A percentile compares a stretch with the other conserved stretches of the same genome.
Conservation (phyloP, 768 basidiomycete genomes). For the Naganishia antarctica region DNA sequence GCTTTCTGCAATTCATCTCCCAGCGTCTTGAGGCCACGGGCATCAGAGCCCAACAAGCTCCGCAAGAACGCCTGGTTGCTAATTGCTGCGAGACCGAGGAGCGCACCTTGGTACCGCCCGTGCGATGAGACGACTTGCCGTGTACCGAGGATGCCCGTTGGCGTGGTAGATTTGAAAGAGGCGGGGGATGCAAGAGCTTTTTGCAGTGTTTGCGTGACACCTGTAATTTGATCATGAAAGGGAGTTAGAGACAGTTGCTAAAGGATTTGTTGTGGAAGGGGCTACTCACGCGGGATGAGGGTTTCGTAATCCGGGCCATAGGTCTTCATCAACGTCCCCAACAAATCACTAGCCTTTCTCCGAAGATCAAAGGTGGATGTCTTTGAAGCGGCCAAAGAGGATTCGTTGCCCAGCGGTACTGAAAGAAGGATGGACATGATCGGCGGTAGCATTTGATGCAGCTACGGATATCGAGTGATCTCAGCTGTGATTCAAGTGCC, state of each 20-base stretch:
- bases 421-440: slow-evolving; percentile 87
- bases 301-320: slow-evolving; percentile 45
- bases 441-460: slow-evolving; percentile 92
- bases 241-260: neutral
- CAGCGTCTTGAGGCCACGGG: slow-evolving; percentile 38
- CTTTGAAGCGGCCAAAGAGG: slow-evolving; percentile 7
- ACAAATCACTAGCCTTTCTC: slow-evolving; percentile 72
- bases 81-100: slow-evolving; percentile 77
- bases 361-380: slow-evolving; percentile 56
- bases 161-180: slow-evolving; percentile 72
- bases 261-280: neutral
- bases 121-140: slow-evolving; percentile 48
- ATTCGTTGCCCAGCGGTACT: slow-evolving; percentile 57
- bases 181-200: slow-evolving; percentile 82
- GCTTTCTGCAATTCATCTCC: slow-evolving; percentile 43
- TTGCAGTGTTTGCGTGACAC: slow-evolving; percentile 62
- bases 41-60: slow-evolving; percentile 35
- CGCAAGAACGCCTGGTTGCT: slow-evolving; percentile 59
- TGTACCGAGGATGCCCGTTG: slow-evolving; percentile 25
- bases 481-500: neutral
- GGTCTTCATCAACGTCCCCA: slow-evolving; percentile 60
- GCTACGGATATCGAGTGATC: slow-evolving; percentile 52
- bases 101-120: slow-evolving; percentile 82
- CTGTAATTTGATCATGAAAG: neutral
- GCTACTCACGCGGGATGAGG: slow-evolving; percentile 44